Conservation (phyloP, 108 stramenopile species). For the Craspedostauros australis region DNA sequence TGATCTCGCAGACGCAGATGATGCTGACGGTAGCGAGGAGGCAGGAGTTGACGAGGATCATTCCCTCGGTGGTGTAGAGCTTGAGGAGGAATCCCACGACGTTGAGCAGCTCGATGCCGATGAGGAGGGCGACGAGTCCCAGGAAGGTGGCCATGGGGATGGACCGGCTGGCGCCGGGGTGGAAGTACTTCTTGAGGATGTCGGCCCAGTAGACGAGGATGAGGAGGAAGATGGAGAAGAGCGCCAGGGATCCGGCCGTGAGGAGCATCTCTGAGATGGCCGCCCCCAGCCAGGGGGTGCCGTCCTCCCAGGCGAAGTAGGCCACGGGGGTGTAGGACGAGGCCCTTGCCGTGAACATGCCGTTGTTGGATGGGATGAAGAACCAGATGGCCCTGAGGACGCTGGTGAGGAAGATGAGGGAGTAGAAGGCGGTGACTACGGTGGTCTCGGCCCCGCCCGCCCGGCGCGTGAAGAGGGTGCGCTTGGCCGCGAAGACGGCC, state of each 20-base stretch:
- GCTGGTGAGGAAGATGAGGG: constrained; percentile 82
- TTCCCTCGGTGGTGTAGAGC: constrained; percentile 88
- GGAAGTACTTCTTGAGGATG: constrained; percentile 92
- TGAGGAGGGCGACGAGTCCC: constrained; percentile 55
- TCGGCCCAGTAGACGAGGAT: constrained; percentile 97
- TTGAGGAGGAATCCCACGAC: constrained; percentile 66
- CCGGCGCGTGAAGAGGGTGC: constrained; percentile 68
- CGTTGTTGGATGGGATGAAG: constrained; percentile 74
- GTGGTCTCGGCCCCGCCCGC: constrained; percentile 85
- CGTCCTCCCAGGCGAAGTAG: constrained; percentile 76
- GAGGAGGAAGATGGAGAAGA: constrained; percentile 94
- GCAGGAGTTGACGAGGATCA: constrained; percentile 87
- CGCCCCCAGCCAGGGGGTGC: constrained; percentile 79
- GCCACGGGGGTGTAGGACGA: constrained; percentile 83
- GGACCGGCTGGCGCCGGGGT: constrained; percentile 74
- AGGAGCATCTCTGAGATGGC: constrained; percentile 74
- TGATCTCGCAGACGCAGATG: constrained; percentile 88
- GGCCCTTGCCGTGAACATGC: constrained; percentile 67
- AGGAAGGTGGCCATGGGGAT: constrained; percentile 90
- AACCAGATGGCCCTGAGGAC: constrained; percentile 86
- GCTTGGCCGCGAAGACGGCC: constrained; percentile 67
- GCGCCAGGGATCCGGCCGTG: constrained; percentile 77
- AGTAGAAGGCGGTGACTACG: constrained; percentile 94
- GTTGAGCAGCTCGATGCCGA: constrained; percentile 67
- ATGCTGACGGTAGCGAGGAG: constrained; percentile 78